These are phyloP conservation scores for Sporothrix inflata DNA, from an alignment of 2,329 filamentous ascomycete species.

Conservation along the genomic window DNA sequence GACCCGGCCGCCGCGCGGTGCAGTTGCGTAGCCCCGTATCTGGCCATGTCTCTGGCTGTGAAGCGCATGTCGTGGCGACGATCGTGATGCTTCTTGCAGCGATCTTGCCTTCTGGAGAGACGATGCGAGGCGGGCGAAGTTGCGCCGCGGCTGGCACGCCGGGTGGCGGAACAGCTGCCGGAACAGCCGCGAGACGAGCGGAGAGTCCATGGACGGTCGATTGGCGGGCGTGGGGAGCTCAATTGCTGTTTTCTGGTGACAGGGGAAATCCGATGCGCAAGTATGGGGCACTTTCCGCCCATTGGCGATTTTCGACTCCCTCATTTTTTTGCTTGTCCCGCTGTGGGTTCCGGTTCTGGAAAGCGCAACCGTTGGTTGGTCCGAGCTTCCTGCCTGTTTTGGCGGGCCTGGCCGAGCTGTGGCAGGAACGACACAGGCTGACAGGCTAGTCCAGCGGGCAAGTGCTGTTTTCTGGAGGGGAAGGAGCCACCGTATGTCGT, in stretches of 20 bases:
- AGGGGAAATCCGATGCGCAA: not conserved
- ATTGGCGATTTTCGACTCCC: not conserved
- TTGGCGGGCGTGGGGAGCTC: not conserved
- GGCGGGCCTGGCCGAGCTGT: slow-evolving; percentile 20
- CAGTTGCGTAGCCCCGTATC: slow-evolving; percentile 36
- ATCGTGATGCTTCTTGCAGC: slow-evolving; percentile 35
- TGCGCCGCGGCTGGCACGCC: slow-evolving; percentile 60
- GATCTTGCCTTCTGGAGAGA: slow-evolving; percentile 47
- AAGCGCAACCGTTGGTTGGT: slow-evolving; percentile 26
- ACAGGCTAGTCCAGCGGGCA: slow-evolving; percentile 12
- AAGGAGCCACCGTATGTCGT: slow-evolving; percentile 24
- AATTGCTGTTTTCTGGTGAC: not conserved
- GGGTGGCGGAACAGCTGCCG: slow-evolving; percentile 81
- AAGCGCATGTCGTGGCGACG: not conserved
- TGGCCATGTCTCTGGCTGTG: not conserved
- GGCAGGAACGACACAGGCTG: slow-evolving; percentile 8
- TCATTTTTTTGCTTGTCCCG: slow-evolving; percentile 1
- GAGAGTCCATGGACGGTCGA: slow-evolving; percentile 33
- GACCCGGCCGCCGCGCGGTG: slow-evolving; percentile 32
- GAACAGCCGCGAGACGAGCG: slow-evolving; percentile 65
- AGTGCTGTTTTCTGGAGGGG: slow-evolving; percentile 20
- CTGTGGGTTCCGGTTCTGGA: slow-evolving; percentile 20
- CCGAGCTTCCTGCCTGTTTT: slow-evolving; percentile 25
- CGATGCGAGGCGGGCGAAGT: slow-evolving; percentile 44
- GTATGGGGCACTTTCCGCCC: not conserved